phyloP scores from a whole-genome alignment of 192 early-diverging fungal genomes.

The Rhizophagus prolifer region DNA sequence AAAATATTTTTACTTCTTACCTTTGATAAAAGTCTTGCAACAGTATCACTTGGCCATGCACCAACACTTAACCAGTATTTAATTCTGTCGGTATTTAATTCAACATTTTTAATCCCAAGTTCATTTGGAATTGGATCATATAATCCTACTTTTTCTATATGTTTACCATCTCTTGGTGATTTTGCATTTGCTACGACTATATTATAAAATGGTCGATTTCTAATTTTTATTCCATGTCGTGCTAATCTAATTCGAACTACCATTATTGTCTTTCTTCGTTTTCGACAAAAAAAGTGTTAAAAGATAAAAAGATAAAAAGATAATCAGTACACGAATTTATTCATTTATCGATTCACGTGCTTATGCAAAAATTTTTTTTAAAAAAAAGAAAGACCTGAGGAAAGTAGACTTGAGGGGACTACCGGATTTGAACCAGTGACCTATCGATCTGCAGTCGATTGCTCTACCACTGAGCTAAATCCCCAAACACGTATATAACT shows the following conservation, averaged over 20 bases:
- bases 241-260: conserved; percentile 86
- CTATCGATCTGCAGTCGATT: conserved; percentile 65
- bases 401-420: conserved; percentile 38
- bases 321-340: neutral
- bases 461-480: conserved; percentile 68
- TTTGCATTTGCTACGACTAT: conserved; percentile 88
- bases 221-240: conserved; percentile 81
- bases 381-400: neutral
- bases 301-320: too few relatives aligned
- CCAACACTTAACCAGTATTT: conserved; percentile 98
- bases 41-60: conserved; percentile 91
- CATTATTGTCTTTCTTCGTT: conserved; percentile 39
- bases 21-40: conserved; percentile 85
- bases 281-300: neutral
- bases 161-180: conserved; percentile 80
- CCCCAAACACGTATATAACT: neutral
- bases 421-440: conserved; percentile 66
- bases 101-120: conserved; percentile 78
- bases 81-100: conserved; percentile 82
- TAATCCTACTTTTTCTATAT: conserved; percentile 88
- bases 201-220: conserved; percentile 90
- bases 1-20: conserved; percentile 37
- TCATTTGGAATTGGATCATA: conserved; percentile 84
- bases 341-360: neutral
- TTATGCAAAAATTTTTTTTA: neutral